Conservation (phyloP, 495 filamentous ascomycete genomes). For the Penicillium egyptiacum region DNA sequence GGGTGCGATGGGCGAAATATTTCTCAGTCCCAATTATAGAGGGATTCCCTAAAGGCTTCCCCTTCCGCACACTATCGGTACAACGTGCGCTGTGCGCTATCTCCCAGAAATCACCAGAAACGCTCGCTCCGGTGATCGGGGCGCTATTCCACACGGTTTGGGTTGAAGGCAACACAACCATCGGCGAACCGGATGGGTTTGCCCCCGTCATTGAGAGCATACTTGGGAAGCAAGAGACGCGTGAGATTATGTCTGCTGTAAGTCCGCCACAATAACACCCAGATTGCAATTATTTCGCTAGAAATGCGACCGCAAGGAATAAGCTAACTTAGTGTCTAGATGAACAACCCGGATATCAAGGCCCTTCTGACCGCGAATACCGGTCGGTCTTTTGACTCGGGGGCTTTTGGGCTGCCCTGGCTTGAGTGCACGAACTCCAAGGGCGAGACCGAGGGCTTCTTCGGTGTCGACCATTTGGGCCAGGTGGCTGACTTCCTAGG, state of each 20-base stretch:
- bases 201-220: constrained; percentile 44
- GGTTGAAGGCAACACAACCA: constrained; percentile 48
- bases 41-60: constrained; percentile 56
- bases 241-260: constrained; percentile 41
- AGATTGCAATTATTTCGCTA: constrained; percentile 4
- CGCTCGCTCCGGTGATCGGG: constrained; percentile 46
- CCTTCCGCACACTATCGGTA: constrained; percentile 52
- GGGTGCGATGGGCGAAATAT: constrained; percentile 57
- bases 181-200: constrained; percentile 52
- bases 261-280: not conserved
- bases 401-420: constrained; percentile 75
- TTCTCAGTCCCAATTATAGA: constrained; percentile 61
- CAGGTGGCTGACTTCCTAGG: constrained; percentile 63
- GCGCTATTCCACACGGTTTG: constrained; percentile 59
- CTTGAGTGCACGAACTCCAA: constrained; percentile 60
- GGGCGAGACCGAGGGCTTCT: constrained; percentile 64
- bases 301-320: not conserved
- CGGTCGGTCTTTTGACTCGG: constrained; percentile 55
- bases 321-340: constrained; percentile 18
- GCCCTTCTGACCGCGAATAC: constrained; percentile 54
- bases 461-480: constrained; percentile 68
- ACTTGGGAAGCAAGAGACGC: constrained; percentile 51
- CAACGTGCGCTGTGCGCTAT: constrained; percentile 50
- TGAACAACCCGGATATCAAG: constrained; percentile 53
- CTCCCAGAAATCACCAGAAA: constrained; percentile 38